Evolutionary conservation across 2,329 filamentous ascomycete genomes (phyloP), one percentile per base, ranked within the genome.

Genomic region (Raffaelea albimanens): DNA sequence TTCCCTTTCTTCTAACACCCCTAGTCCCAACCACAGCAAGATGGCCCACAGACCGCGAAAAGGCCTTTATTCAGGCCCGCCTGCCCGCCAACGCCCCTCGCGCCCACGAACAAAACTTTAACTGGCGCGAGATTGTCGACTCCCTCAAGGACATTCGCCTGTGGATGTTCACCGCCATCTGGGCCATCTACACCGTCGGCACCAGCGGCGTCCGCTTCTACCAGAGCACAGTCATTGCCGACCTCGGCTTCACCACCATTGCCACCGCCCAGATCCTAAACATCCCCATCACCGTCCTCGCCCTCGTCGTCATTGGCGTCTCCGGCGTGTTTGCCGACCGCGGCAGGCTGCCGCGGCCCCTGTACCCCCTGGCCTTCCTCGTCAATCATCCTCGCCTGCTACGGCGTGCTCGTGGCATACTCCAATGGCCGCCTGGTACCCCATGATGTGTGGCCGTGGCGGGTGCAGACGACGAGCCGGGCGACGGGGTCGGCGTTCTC

Each of bases 231-330:
- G 61, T 67, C 19, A 68, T 68, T 43, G 59, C 65, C 31, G 59
- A 67, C 44, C 53, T 63, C 0, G 60, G 59, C 3, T 62, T 41
- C 29, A 42, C 39, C n/a, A 66, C 61, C 10, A 72, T 74, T 42
- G 69, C 69, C 1, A 57, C 64, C 42, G 65, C 67, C 3, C 71
- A 75, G 51, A 63, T 75, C 0, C 67, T 75, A 41, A 75, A 73
- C 50, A 18, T 53, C 19, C 49, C 52, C 16, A 41, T 51, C 11
- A 48, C 44, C 5, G 25, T 49, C 9, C 45, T 53, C 1, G 46
- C 43, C 40, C 50, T 51, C 41, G 3, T 43, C 3, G 25, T 52
- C 40, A 52, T 52, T 21, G 50, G 40, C 29, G 29, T 50, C 5
- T 40, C 44, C 10, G 52, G 52, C 38, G 48, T 46, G 16, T 41